phyloP scores from a whole-genome alignment of 1,139 yeast genomes.

The Taphrina sp. region DNA sequence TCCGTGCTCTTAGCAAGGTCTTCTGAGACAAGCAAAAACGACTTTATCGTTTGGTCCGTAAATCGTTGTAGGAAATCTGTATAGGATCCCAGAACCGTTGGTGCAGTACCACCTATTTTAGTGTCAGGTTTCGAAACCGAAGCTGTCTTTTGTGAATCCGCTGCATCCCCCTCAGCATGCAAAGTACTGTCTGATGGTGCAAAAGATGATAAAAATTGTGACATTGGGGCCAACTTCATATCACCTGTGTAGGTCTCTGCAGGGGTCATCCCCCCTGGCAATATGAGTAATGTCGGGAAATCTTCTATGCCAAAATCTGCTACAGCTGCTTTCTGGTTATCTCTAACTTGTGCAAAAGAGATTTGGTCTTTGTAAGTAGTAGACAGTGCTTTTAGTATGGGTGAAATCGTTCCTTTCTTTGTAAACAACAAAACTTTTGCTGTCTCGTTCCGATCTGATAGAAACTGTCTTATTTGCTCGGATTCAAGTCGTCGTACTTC shows the following conservation, averaged over 20 bases:
- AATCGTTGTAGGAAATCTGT: neutral
- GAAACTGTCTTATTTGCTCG: neutral
- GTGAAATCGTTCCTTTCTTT: conserved; percentile 20
- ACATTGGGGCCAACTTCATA: conserved; percentile 7
- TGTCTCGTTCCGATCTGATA: conserved; percentile 1
- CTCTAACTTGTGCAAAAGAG: conserved; percentile 20
- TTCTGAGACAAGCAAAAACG: too few species aligned
- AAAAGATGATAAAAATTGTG: conserved; percentile 1
- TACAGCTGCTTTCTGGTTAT: conserved; percentile 3
- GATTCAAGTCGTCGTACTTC: conserved; percentile 5
- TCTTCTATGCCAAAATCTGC: neutral
- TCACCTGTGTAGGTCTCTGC: conserved; percentile 3
- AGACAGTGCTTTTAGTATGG: conserved; percentile 21
- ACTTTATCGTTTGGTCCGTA: neutral
- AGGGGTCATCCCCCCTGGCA: conserved; percentile 10
- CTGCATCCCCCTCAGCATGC: neutral
- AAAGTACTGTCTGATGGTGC: neutral
- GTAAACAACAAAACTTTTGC: conserved; percentile 20
- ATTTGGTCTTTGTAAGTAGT: conserved; percentile 5
- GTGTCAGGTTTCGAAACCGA: neutral
- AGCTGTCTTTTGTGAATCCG: neutral
- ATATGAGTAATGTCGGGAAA: conserved; percentile 7
- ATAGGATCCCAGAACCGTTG: neutral
- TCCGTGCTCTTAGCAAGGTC: too few species aligned
- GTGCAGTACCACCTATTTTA: neutral